A percentile compares a stretch with the other conserved stretches of the same genome.
Evolutionary conservation across 345 rosid genomes (phyloP).

Genomic region (Carallia pectinifolia): DNA sequence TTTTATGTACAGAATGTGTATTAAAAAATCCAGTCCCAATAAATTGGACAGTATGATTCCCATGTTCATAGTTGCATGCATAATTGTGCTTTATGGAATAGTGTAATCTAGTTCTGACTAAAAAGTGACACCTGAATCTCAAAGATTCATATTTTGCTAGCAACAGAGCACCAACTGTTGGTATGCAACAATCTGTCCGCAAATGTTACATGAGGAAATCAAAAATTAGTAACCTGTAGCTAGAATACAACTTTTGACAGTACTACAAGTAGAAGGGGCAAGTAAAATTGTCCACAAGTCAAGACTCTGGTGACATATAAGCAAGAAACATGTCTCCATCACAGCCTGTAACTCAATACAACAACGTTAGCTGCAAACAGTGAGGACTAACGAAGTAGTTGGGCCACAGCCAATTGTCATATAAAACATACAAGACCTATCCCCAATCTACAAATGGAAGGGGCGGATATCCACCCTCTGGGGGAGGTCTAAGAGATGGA

Average conservation of each 20-base stretch:
- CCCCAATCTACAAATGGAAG: conserved; percentile 83
- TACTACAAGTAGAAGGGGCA: background rate
- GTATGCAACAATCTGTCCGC: background rate
- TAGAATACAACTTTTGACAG: background rate
- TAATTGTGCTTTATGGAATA: too few relatives aligned
- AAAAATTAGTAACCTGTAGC: background rate
- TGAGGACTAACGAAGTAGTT: background rate
- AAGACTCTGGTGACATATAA: background rate
- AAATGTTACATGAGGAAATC: background rate
- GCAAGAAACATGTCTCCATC: background rate
- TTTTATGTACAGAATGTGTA: too few relatives aligned
- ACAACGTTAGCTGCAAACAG: background rate
- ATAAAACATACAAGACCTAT: conserved; percentile 18
- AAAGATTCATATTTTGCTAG: background rate
- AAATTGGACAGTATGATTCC: too few relatives aligned
- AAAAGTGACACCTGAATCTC: background rate
- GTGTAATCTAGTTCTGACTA: too few relatives aligned
- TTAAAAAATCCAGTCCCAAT: too few relatives aligned
- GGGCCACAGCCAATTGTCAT: background rate
- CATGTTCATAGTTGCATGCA: too few relatives aligned
- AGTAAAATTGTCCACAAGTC: background rate
- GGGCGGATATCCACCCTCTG: conserved; percentile 65
- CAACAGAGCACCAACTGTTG: background rate
- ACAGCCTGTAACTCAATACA: background rate
- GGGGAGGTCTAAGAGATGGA: conserved; percentile 84